phyloP scores from a whole-genome alignment of 768 basidiomycete species.

The Tubosaeta sp. region DNA sequence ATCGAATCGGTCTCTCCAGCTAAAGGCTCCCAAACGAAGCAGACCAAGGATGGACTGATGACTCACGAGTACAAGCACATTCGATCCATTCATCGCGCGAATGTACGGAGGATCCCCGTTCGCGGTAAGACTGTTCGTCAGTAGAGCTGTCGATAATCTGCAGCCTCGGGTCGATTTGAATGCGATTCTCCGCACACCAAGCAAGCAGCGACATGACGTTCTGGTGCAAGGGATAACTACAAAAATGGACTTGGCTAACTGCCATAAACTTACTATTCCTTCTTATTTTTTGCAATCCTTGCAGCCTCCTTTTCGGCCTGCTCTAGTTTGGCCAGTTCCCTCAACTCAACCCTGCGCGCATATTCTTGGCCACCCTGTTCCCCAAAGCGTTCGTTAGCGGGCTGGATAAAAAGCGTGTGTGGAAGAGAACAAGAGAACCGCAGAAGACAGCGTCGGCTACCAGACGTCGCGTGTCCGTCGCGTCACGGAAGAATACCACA shows the following conservation, averaged over 20 bases:
- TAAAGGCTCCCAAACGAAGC: too few relatives aligned
- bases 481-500: not conserved
- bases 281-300: constrained; percentile 28
- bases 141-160: constrained; percentile 24
- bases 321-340: constrained; percentile 36
- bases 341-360: constrained; percentile 57
- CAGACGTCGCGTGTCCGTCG: constrained; percentile 1
- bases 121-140: not conserved
- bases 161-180: constrained; percentile 46
- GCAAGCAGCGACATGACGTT: constrained; percentile 27
- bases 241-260: constrained; percentile 23
- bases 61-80: constrained; percentile 26
- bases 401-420: constrained; percentile 5
- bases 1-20: not conserved
- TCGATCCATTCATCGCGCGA: constrained; percentile 24
- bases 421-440: constrained; percentile 8
- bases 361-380: constrained; percentile 84
- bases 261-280: constrained; percentile 12
- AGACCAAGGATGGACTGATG: too few relatives aligned
- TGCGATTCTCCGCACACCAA: constrained; percentile 47
- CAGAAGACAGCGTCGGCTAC: constrained; percentile 10
- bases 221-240: constrained; percentile 12
- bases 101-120: constrained; percentile 20
- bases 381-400: constrained; percentile 11
- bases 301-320: constrained; percentile 32